Evolutionary conservation across 208 protist genomes (phyloP).

Genomic region (Trichomonas vaginalis): DNA sequence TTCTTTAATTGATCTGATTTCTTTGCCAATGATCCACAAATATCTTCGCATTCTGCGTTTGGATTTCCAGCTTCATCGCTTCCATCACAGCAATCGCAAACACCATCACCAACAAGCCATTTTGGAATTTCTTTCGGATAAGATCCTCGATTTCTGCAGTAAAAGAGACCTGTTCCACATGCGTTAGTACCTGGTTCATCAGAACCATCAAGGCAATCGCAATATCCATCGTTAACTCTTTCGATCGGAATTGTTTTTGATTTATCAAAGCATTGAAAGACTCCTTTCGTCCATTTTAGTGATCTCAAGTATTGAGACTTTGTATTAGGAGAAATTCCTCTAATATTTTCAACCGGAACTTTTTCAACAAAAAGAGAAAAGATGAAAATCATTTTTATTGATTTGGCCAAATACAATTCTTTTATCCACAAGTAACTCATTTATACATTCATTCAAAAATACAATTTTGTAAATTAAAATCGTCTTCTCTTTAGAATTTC

Average conservation of each 20-base stretch:
- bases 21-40: neutral
- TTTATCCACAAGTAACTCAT: neutral
- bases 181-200: slow-evolving; percentile 43
- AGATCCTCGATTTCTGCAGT: slow-evolving; percentile 30
- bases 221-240: slow-evolving; percentile 27
- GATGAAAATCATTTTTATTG: neutral
- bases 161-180: slow-evolving; percentile 33
- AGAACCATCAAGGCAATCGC: slow-evolving; percentile 24
- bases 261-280: neutral
- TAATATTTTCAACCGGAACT: neutral
- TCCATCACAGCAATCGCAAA: slow-evolving; percentile 50
- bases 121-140: neutral
- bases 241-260: neutral
- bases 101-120: slow-evolving; percentile 36
- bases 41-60: neutral
- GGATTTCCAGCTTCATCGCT: slow-evolving; percentile 34
- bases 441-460: neutral
- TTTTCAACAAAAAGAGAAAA: neutral
- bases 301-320: neutral
- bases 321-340: neutral
- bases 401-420: neutral
- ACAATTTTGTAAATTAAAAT: neutral
- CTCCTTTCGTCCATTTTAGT: neutral
- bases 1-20: neutral
- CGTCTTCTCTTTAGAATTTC: neutral